Conservation (phyloP, 2,329 filamentous ascomycete species). For the Torrubiellomyces zombiae region DNA sequence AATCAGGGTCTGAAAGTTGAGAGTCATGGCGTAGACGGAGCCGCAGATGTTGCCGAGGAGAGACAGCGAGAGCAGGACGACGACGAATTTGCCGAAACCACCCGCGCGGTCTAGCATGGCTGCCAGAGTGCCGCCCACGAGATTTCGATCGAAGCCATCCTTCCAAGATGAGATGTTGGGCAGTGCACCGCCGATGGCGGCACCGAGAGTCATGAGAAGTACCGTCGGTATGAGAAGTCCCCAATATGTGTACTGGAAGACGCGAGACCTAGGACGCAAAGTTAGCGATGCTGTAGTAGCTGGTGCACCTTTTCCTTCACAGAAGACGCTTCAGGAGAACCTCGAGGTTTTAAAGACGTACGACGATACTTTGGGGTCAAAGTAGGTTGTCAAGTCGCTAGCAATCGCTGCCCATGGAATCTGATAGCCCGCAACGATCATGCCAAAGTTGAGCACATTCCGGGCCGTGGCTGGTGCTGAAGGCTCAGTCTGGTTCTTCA, state of each 20-base stretch:
- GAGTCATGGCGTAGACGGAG: slow-evolving; percentile 44
- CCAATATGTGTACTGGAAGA: slow-evolving; percentile 39
- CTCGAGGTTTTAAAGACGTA: slow-evolving; percentile 13
- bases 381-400: slow-evolving; percentile 45
- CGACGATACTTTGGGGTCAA: slow-evolving; percentile 36
- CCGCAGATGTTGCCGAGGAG: slow-evolving; percentile 42
- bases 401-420: slow-evolving; percentile 43
- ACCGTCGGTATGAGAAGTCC: slow-evolving; percentile 39
- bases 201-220: slow-evolving; percentile 44
- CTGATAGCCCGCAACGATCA: slow-evolving; percentile 46
- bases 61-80: slow-evolving; percentile 39
- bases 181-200: slow-evolving; percentile 45
- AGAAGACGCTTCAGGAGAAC: neutral
- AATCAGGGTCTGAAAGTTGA: slow-evolving; percentile 47
- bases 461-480: slow-evolving; percentile 23
- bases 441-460: slow-evolving; percentile 37
- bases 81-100: slow-evolving; percentile 45
- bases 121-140: slow-evolving; percentile 40
- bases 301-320: no score
- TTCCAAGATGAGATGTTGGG: slow-evolving; percentile 35
- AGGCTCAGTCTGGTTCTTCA: slow-evolving; percentile 28
- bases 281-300: slow-evolving; percentile 3
- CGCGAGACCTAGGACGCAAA: slow-evolving; percentile 13
- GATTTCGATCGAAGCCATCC: slow-evolving; percentile 33
- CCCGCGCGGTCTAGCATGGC: slow-evolving; percentile 41